Evolutionary conservation across 106 monocot genomes (phyloP), one percentile per base, ranked within the genome.

Genomic region (Alisma plantagoaquatica): DNA sequence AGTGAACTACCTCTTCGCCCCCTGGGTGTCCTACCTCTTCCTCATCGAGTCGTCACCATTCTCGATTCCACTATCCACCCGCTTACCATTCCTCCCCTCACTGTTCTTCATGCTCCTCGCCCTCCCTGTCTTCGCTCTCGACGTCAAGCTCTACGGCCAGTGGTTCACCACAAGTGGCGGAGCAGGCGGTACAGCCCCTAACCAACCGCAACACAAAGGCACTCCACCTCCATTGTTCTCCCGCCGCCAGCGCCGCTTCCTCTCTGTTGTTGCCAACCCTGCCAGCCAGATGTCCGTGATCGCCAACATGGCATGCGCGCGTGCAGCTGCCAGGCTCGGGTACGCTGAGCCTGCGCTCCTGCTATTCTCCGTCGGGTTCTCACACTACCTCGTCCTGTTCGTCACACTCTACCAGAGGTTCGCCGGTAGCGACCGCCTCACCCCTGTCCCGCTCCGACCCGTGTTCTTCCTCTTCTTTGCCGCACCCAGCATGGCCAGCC

Each of bases 361-460:
- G 18, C 57, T 80, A 60, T 88, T 88, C 60, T 76, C 80, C 0
- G 68, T 94, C 4, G 94, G 87, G 3, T 22, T 94, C 17, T 23
- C 84, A 9, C 94, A 96, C 58, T 84, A 88, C 58, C 46, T 59
- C 1, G 84, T 96, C 22, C 64, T 96, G 3, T 96, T 96, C 52
- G 88, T 96, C 7, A 96, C 94, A 21, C 70, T 96, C 23, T 96
- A 88, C 53, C 94, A 96, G 75, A 77, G 94, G 48, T 83, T 96
- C 19, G 73, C 84, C 0, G 76, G 83, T 9, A 76, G 70, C 44
- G 70, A 70, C 23, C 62, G 74, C 20, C 70, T 96, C 1, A 83
- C 94, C 0, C 68, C 72, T 57, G 77, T n/a, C n/a, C n/a, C 80
- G 28, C 70, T 94, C 32, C 83, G 84, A 29, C 94, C 94, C 0